These are phyloP conservation scores for Trichoderma reesei DNA, from an alignment of 495 filamentous ascomycete genomes.

Conservation along the genomic window DNA sequence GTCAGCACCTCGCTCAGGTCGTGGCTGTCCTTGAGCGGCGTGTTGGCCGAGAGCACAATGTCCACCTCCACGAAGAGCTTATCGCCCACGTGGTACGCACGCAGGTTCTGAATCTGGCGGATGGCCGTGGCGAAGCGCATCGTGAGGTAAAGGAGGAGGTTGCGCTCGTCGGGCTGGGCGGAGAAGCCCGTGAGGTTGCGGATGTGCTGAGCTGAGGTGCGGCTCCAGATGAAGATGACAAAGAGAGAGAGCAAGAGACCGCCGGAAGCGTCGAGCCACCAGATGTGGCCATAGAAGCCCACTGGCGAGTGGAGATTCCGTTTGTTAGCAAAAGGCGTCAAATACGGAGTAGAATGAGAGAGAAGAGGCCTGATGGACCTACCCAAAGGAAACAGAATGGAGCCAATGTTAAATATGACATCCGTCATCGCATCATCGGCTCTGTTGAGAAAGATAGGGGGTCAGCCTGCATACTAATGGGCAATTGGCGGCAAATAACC, in stretches of 20 bases:
- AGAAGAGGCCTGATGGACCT: conserved; percentile 20
- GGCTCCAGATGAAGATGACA: conserved; percentile 80
- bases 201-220: conserved; percentile 69
- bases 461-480: conserved; percentile 28
- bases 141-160: conserved; percentile 79
- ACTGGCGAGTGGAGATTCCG: conserved; percentile 29
- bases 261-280: conserved; percentile 82
- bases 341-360: neutral
- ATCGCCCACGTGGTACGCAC: conserved; percentile 85
- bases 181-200: conserved; percentile 73
- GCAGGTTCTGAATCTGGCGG: conserved; percentile 74
- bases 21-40: conserved; percentile 72
- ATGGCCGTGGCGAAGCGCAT: conserved; percentile 92
- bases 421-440: conserved; percentile 34
- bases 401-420: conserved; percentile 87
- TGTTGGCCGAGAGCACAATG: conserved; percentile 72
- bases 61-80: conserved; percentile 76
- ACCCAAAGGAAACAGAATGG: conserved; percentile 75
- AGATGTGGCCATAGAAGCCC: conserved; percentile 64
- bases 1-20: conserved; percentile 78
- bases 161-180: conserved; percentile 69
- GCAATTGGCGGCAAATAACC: conserved; percentile 4
- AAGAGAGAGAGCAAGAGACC: conserved; percentile 70
- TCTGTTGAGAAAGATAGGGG: conserved; percentile 26
- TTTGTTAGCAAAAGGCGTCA: neutral